A percentile compares a stretch with the other conserved stretches of the same genome.
phyloP scores from a whole-genome alignment of 306 rosid genomes.

The Geum urbanum region DNA sequence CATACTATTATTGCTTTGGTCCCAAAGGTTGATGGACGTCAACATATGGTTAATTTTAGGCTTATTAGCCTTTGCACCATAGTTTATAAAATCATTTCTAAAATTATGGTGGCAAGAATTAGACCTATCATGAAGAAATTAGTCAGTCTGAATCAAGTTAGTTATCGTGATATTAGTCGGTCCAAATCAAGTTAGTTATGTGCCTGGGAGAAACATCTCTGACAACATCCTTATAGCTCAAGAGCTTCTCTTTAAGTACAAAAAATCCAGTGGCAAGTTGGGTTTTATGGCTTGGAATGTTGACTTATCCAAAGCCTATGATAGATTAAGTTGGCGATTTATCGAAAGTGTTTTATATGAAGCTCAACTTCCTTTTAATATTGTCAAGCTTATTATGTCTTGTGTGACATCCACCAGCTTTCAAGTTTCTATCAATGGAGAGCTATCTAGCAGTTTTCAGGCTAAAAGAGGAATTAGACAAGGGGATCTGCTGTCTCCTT shows the following conservation, averaged over 20 bases:
- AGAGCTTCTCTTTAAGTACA: background rate
- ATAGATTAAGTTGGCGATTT: background rate
- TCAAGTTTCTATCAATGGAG: background rate
- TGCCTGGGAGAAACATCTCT: background rate
- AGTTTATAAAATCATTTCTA: too few species aligned
- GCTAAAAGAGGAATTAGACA: background rate
- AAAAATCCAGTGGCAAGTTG: background rate
- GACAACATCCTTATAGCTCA: background rate
- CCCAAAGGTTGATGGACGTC: too few species aligned
- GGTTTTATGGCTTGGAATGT: background rate
- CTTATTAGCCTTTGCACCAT: too few species aligned
- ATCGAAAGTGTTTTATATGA: too few species aligned
- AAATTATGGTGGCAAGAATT: too few species aligned
- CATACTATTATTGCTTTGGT: too few species aligned
- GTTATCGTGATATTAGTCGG: too few species aligned
- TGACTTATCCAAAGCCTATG: background rate
- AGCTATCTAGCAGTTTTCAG: background rate
- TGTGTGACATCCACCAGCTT: background rate
- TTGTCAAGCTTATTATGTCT: background rate
- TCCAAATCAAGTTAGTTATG: background rate
- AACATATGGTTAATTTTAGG: too few species aligned
- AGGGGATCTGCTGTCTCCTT: too few species aligned
- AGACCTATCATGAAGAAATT: too few species aligned
- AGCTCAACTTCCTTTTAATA: too few species aligned
- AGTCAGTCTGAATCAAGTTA: background rate